Conservation (phyloP, 352 stramenopile species). For the Phytophthora sp. region DNA sequence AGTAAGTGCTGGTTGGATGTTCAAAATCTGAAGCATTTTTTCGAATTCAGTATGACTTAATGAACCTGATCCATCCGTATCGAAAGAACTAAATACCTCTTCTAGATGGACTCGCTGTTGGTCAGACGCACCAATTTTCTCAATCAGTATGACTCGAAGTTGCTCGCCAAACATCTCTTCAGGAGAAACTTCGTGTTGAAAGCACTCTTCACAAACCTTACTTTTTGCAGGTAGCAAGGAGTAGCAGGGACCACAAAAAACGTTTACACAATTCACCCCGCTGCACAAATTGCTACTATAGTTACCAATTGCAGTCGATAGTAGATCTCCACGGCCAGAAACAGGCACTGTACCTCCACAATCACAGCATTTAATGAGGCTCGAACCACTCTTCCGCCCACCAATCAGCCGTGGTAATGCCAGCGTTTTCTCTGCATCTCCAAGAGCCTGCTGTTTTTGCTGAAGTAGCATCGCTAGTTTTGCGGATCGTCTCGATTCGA, state of each 20-base stretch:
- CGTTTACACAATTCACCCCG: slow-evolving; percentile 64
- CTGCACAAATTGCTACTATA: slow-evolving; percentile 35
- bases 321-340: slow-evolving; percentile 26
- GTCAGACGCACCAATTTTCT: slow-evolving; percentile 58
- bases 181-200: slow-evolving; percentile 59
- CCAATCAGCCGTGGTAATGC: slow-evolving; percentile 73
- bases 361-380: slow-evolving; percentile 60
- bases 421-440: slow-evolving; percentile 56
- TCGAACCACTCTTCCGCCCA: slow-evolving; percentile 70
- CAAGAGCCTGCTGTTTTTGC: slow-evolving; percentile 65
- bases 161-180: slow-evolving; percentile 62
- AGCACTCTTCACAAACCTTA: slow-evolving; percentile 81
- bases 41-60: slow-evolving; percentile 67
- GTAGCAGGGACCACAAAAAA: slow-evolving; percentile 67
- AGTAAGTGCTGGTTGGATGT: slow-evolving; percentile 61
- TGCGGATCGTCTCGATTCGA: slow-evolving; percentile 66
- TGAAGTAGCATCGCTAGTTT: slow-evolving; percentile 50
- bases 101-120: slow-evolving; percentile 47
- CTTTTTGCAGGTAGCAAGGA: slow-evolving; percentile 43
- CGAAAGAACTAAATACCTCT: slow-evolving; percentile 58
- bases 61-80: slow-evolving; percentile 65
- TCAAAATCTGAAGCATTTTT: slow-evolving; percentile 47
- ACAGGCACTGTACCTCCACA: slow-evolving; percentile 50
- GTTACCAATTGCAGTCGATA: background rate
- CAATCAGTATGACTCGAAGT: slow-evolving; percentile 66